A percentile compares a stretch with the other conserved stretches of the same genome.
Evolutionary conservation across 2,329 filamentous ascomycete species (phyloP).

Genomic region (Neopestalotiopsis rosae): DNA sequence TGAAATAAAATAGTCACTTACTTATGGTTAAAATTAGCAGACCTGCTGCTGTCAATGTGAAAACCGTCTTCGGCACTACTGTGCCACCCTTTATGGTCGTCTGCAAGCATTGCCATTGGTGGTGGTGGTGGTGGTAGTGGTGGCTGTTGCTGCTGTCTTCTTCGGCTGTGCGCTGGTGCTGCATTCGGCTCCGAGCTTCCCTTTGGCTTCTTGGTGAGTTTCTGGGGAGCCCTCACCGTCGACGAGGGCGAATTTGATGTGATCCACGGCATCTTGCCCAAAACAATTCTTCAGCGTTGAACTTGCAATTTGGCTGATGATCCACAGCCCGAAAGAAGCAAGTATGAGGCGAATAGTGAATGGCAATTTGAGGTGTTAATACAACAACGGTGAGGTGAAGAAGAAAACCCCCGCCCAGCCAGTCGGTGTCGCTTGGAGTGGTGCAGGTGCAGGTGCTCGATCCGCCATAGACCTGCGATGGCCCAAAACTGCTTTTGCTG

Average conservation of each 20-base stretch:
- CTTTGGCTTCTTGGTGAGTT: not conserved
- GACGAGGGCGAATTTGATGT: not conserved
- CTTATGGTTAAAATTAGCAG: slow-evolving; percentile 4
- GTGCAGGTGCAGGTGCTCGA: not conserved
- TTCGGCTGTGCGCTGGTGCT: not conserved
- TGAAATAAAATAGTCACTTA: not conserved
- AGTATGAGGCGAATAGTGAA: not conserved
- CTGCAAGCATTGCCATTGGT: no score
- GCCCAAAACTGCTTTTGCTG: not conserved
- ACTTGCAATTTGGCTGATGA: not conserved
- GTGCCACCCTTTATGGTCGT: not conserved
- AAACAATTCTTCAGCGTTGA: not conserved
- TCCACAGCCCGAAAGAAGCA: not conserved
- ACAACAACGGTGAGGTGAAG: no score
- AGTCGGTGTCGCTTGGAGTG: not conserved
- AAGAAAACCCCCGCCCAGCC: no score
- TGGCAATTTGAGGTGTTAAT: not conserved
- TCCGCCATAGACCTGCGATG: not conserved
- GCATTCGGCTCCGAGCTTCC: slow-evolving; percentile 1
- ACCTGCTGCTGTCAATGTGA: not conserved
- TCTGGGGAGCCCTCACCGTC: not conserved
- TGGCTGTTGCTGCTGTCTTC: no score
- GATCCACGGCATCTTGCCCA: not conserved
- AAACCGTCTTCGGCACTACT: not conserved
- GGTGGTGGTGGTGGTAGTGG: no score